phyloP scores from a whole-genome alignment of 2,329 filamentous ascomycete genomes.

The Cladophialophora carrionii region DNA sequence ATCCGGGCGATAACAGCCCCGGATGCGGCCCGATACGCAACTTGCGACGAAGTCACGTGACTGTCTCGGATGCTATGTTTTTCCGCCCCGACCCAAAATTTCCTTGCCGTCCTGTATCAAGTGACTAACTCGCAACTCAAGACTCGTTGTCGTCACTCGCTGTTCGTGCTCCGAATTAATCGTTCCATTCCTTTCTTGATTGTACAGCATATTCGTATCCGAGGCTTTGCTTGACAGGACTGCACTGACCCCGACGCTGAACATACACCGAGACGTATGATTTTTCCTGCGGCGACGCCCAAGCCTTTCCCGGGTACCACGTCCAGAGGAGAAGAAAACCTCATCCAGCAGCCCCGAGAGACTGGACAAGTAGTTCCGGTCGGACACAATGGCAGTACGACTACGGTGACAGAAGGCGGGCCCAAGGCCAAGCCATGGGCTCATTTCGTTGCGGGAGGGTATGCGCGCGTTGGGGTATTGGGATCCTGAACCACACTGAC shows the following conservation, averaged over 20 bases:
- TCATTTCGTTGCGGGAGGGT: constrained; percentile 90
- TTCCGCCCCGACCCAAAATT: constrained; percentile 15
- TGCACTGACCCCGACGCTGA: constrained; percentile 1
- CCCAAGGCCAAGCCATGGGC: constrained; percentile 77
- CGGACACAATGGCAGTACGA: constrained; percentile 32
- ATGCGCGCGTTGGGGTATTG: constrained; percentile 44
- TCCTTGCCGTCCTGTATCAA: constrained; percentile 2
- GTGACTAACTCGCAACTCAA: neutral
- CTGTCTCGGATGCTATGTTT: constrained; percentile 3
- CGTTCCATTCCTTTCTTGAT: constrained; percentile 11
- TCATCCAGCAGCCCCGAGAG: constrained; percentile 43
- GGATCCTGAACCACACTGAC: constrained; percentile 18
- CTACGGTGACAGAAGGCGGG: constrained; percentile 37
- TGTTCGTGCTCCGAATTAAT: constrained; percentile 1
- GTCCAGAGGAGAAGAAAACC: constrained; percentile 33
- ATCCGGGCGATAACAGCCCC: neutral
- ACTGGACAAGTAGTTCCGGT: constrained; percentile 45
- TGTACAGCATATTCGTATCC: constrained; percentile 8
- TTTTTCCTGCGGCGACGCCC: constrained; percentile 33
- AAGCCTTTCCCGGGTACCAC: constrained; percentile 36
- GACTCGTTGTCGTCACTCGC: constrained; percentile 2
- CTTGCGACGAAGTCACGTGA: constrained; percentile 14
- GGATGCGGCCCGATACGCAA: neutral
- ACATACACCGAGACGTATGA: constrained; percentile 30
- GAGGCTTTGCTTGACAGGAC: constrained; percentile 1